These are phyloP conservation scores for Fusarium sp. DNA, from an alignment of 2,329 filamentous ascomycete genomes.

Conservation along the genomic window DNA sequence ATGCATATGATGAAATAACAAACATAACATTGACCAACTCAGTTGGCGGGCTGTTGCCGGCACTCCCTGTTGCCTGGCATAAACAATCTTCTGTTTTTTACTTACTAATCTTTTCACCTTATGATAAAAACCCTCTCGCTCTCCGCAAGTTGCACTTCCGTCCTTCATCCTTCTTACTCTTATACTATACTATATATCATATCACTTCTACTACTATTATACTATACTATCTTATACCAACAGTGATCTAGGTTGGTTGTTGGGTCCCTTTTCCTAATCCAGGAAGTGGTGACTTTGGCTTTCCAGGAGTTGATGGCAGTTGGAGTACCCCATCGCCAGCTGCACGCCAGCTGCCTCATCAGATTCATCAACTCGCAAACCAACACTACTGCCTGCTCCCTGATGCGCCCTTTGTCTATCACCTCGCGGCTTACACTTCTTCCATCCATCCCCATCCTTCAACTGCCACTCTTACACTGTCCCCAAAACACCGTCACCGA, in stretches of 20 bases:
- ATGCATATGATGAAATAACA: neutral
- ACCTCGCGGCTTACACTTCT: neutral
- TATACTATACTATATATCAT: neutral
- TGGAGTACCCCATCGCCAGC: too few species aligned
- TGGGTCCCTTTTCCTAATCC: too few species aligned
- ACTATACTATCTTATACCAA: neutral
- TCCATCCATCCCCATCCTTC: neutral
- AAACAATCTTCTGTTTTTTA: neutral
- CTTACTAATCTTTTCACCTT: neutral
- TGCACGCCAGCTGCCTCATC: too few species aligned
- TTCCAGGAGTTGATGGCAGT: too few species aligned
- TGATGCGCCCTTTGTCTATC: too few species aligned
- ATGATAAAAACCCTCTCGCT: neutral
- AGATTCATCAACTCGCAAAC: too few species aligned
- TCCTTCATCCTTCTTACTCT: neutral
- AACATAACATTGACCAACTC: neutral
- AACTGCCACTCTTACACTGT: neutral
- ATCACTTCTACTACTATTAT: neutral
- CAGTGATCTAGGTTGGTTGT: too few species aligned
- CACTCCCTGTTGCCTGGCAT: neutral
- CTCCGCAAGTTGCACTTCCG: neutral
- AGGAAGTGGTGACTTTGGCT: too few species aligned
- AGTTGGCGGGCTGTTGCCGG: too few species aligned
- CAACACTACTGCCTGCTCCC: too few species aligned
- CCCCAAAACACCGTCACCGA: neutral